Evolutionary conservation across 2,329 filamentous ascomycete genomes (phyloP).

Genomic region (Beauveria caledonica): DNA sequence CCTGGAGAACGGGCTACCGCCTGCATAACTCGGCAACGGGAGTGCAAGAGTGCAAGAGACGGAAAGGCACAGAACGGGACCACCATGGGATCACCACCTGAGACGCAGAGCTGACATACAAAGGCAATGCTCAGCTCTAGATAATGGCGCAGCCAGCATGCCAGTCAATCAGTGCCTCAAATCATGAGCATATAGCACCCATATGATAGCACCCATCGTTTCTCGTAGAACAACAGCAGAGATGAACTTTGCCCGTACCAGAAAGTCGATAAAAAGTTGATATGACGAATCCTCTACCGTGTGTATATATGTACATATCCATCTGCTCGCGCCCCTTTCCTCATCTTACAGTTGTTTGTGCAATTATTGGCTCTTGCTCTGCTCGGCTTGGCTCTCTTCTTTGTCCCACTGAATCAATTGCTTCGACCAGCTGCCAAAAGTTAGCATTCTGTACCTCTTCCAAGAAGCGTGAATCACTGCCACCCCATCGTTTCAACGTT

Average conservation of each 20-base stretch:
- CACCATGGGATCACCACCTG: too few relatives aligned
- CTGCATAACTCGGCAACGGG: background rate
- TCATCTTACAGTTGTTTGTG: constrained; percentile 6
- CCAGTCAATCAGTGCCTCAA: too few relatives aligned
- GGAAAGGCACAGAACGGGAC: background rate
- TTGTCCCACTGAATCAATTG: constrained; percentile 37
- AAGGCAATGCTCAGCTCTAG: too few relatives aligned
- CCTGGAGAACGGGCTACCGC: background rate
- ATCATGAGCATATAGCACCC: too few relatives aligned
- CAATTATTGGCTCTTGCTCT: constrained; percentile 22
- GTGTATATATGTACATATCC: constrained; percentile 10
- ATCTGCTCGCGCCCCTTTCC: background rate
- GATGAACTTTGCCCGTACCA: background rate
- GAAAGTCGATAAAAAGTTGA: background rate
- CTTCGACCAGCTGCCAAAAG: constrained; percentile 33
- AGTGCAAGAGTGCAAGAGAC: background rate
- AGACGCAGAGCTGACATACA: too few relatives aligned
- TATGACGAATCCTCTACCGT: constrained; percentile 4
- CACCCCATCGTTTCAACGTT: background rate
- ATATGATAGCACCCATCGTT: too few relatives aligned
- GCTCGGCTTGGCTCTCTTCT: constrained; percentile 31
- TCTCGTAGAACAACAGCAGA: too few relatives aligned
- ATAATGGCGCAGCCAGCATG: too few relatives aligned
- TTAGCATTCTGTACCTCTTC: background rate
- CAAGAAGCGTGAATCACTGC: background rate